Conservation (phyloP, 2,329 filamentous ascomycete genomes). For the Venturia pyrina region DNA sequence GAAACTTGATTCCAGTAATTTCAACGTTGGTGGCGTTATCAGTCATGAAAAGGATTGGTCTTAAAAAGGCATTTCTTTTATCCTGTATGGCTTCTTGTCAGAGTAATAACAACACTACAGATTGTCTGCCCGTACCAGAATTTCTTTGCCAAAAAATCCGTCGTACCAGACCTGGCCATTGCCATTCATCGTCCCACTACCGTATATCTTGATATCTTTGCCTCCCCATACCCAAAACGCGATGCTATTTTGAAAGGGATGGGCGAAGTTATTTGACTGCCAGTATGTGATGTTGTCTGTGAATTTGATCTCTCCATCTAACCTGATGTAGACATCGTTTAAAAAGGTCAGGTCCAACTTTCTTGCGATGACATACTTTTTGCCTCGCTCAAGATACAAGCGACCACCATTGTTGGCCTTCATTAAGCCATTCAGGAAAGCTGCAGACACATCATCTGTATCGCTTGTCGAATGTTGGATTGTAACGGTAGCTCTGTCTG, state of each 20-base stretch:
- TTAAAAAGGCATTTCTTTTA: slow-evolving; percentile 44
- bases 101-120: slow-evolving; percentile 15
- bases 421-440: slow-evolving; percentile 45
- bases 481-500: slow-evolving; percentile 18
- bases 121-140: slow-evolving; percentile 24
- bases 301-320: slow-evolving; percentile 48
- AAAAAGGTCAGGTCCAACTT: slow-evolving; percentile 50
- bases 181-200: slow-evolving; percentile 46
- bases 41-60: slow-evolving; percentile 51
- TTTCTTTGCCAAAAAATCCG: slow-evolving; percentile 36
- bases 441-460: slow-evolving; percentile 45
- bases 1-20: slow-evolving; percentile 48
- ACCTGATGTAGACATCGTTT: slow-evolving; percentile 46
- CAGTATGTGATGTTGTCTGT: slow-evolving; percentile 38
- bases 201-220: slow-evolving; percentile 50
- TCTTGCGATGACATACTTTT: slow-evolving; percentile 49
- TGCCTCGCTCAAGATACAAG: slow-evolving; percentile 42
- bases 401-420: slow-evolving; percentile 50
- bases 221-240: slow-evolving; percentile 58
- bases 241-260: slow-evolving; percentile 44
- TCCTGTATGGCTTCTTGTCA: slow-evolving; percentile 24
- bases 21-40: slow-evolving; percentile 50
- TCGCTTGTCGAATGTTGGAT: slow-evolving; percentile 45
- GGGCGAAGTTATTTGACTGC: slow-evolving; percentile 42
- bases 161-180: slow-evolving; percentile 45